Evolutionary conservation across 805 yeast species (phyloP), one percentile per base, ranked within the genome.

Genomic region (Citeromyces nyonsensis): DNA sequence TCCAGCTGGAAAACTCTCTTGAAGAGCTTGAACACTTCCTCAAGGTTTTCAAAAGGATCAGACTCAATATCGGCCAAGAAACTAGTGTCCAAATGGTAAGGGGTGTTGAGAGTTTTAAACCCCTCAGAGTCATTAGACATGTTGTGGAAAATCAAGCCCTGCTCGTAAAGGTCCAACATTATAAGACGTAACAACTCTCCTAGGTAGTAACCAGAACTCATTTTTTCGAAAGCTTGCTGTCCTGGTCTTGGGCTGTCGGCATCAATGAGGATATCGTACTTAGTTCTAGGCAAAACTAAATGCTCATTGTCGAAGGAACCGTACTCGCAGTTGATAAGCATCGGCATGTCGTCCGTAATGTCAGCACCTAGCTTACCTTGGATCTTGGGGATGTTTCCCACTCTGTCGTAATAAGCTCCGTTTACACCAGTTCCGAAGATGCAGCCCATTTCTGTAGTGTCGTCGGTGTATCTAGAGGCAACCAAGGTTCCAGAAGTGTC

Each of bases 241-340:
- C 88, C 86, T 33, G 97, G 98, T 64, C 97, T 82, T 51, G 98
- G 98, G 31, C 94, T 80, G 47, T 79, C 79, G 24, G 61, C 66
- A 57, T 91, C 98, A 40, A 91, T 79, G 41, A 61, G 64, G 33
- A 77, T 54, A 56, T 91, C 98, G 54, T 73, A 88, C 53, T 73
- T 75, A 41, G 94, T 85, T 63, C 97, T 76, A 52, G 98, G 98
- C 44, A 91, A 69, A 15, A 79, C 74, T 27, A 51, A 44, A 51
- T 83, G 95, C 54, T 82, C 95, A 52, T 86, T 88, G 55, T 91
- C 98, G 53, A 91, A 91, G 10, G 97, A 88, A 49, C 98, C 97
- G 62, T 91, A 91, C 64, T 91, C 98, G 66, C 98, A 88, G 68
- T 91, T 91, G 59, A 91, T 85, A 39, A 95, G 91, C 95, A 91